A percentile compares a stretch with the other conserved stretches of the same genome.
phyloP scores from a whole-genome alignment of 2,329 filamentous ascomycete species.

The Pseudodiploospora longispora region DNA sequence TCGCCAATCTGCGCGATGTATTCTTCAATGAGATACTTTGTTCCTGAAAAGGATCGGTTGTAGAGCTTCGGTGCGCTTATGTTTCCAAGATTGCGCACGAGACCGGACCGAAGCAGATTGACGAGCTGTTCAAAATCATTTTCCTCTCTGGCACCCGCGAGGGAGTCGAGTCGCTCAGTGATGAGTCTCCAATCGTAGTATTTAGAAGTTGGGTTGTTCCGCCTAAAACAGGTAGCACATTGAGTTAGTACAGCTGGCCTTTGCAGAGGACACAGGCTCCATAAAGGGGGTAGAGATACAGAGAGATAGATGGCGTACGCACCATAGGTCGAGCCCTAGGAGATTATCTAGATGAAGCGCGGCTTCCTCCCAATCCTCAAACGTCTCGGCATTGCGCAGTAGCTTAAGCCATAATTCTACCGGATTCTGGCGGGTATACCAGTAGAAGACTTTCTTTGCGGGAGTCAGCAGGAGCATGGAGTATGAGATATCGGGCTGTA shows the following conservation, averaged over 20 bases:
- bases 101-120: slow-evolving; percentile 70
- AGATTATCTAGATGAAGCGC: slow-evolving; percentile 75
- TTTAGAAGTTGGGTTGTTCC: slow-evolving; percentile 70
- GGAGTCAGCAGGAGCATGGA: slow-evolving; percentile 15
- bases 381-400: slow-evolving; percentile 59
- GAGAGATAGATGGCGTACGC: slow-evolving; percentile 13
- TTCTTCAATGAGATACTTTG: slow-evolving; percentile 84
- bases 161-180: slow-evolving; percentile 62
- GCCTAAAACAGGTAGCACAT: slow-evolving; percentile 41
- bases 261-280: neutral
- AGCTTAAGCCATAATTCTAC: slow-evolving; percentile 58
- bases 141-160: slow-evolving; percentile 60
- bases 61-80: slow-evolving; percentile 77
- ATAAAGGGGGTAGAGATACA: no score
- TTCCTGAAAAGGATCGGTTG: slow-evolving; percentile 78
- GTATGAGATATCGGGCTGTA: neutral
- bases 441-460: slow-evolving; percentile 56
- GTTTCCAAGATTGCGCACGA: slow-evolving; percentile 83
- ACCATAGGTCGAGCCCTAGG: slow-evolving; percentile 76
- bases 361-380: slow-evolving; percentile 82
- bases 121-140: slow-evolving; percentile 67
- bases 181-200: slow-evolving; percentile 86
- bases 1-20: slow-evolving; percentile 81
- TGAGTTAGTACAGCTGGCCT: slow-evolving; percentile 2
- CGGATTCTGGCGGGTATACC: slow-evolving; percentile 58